phyloP scores from a whole-genome alignment of 345 rosid genomes.

The Sonneratia alba region DNA sequence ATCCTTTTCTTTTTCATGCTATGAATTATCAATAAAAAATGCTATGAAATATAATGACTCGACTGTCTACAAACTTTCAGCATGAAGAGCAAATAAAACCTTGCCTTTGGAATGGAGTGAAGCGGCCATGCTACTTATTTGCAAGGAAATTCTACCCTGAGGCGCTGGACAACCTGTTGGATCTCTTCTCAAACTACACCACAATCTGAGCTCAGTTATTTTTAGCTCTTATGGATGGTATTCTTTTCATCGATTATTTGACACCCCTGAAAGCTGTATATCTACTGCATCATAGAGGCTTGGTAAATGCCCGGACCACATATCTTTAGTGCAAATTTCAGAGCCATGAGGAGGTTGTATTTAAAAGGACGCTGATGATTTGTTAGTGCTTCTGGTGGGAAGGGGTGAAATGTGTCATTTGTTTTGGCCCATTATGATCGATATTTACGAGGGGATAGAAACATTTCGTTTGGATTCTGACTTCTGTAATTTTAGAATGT shows the following conservation, averaged over 20 bases:
- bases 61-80: slow-evolving; percentile 18
- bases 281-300: slow-evolving; percentile 19
- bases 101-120: slow-evolving; percentile 89
- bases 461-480: slow-evolving; percentile 1
- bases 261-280: slow-evolving; percentile 25
- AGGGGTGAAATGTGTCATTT: not conserved
- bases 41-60: not conserved
- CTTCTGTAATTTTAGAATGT: slow-evolving; percentile 18
- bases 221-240: slow-evolving; percentile 21
- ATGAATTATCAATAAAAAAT: not conserved
- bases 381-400: slow-evolving; percentile 22
- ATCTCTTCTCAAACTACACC: slow-evolving; percentile 69
- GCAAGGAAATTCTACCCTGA: slow-evolving; percentile 85
- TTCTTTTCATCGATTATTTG: slow-evolving; percentile 26
- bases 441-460: slow-evolving; percentile 4
- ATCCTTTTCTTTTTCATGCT: not conserved
- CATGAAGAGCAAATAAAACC: slow-evolving; percentile 49
- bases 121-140: slow-evolving; percentile 86
- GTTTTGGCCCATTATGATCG: not conserved
- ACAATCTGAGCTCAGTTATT: slow-evolving; percentile 28
- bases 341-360: slow-evolving; percentile 17
- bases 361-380: slow-evolving; percentile 26
- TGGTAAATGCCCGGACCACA: slow-evolving; percentile 13
- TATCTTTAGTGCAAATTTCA: slow-evolving; percentile 12
- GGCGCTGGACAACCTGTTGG: slow-evolving; percentile 56